Evolutionary conservation across 2,329 filamentous ascomycete species (phyloP), one percentile per base, ranked within the genome.

Genomic region (Clonostachys solani): DNA sequence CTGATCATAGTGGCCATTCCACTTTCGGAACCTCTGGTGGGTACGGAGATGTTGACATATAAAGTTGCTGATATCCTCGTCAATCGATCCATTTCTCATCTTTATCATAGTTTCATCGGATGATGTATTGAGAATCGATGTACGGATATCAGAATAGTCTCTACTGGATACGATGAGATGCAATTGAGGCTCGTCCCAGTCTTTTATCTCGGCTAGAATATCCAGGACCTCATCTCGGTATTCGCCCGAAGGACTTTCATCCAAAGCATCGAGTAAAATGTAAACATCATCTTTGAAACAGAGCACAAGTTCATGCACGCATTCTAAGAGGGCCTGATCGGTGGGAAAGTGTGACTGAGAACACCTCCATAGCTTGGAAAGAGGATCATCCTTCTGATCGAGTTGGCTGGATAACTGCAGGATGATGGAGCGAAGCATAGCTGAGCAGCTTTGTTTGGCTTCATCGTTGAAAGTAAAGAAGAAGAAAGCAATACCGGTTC

Each of bases 391-490:
- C 12, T 50, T 52, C 18, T 45, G 45, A 10, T 50, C 38, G n/a
- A 54, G 49, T 48, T 65, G 62, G 4, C 45, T 37, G 6, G 59
- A 61, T 5, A 70, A 55, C 46, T 71, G 67, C 12, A 60, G 40
- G 18, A 68, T 47, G 0, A 71, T 46, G 4, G 61, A 56, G 3
- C 63, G 59, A 3, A 71, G 50, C 55, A 69, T 58, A 1, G 57
- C 52, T 1, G 53, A 62, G 1, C 52, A 19, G 29, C 60, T 50
- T 47, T 66, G 62, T 38, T 70, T 70, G 10, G 36, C 41, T 2
- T 50, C 29, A 40, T 69, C 65, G 40, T 61, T 64, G 50, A 68
- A 70, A 4, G 64, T 60, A 44, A 72, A 72, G 54, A 63, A 72
- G 52, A 72, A 72, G 49, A 63, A 69, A 2, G 57, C 62, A 12